Conservation (phyloP, 2,329 filamentous ascomycete species). For the Lizonia empirigonia region DNA sequence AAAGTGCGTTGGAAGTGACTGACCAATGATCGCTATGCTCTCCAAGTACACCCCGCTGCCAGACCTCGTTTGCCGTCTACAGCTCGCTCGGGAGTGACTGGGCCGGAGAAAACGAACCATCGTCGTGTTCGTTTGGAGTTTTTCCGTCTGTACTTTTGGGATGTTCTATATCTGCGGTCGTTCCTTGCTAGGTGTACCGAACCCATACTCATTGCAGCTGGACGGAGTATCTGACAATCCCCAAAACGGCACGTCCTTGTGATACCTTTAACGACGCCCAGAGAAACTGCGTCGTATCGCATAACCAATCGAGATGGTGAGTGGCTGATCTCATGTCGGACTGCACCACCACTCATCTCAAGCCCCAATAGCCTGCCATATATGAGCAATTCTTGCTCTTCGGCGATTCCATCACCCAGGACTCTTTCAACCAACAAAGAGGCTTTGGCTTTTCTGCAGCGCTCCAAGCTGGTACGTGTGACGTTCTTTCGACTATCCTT, state of each 20-base stretch:
- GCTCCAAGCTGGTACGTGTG: conserved; percentile 68
- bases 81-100: conserved; percentile 6
- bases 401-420: conserved; percentile 86
- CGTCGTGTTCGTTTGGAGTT: conserved; percentile 3
- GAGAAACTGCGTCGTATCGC: conserved; percentile 1
- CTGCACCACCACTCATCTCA: neutral
- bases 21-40: conserved; percentile 10
- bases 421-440: conserved; percentile 62
- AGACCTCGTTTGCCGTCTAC: conserved; percentile 9
- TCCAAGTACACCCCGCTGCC: conserved; percentile 13
- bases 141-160: neutral
- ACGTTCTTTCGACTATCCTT: neutral
- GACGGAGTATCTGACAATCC: conserved; percentile 2
- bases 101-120: conserved; percentile 2
- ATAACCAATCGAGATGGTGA: conserved; percentile 16
- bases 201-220: too few relatives aligned
- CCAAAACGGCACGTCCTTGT: conserved; percentile 12
- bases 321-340: conserved; percentile 1
- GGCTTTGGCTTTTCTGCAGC: conserved; percentile 78
- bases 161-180: neutral
- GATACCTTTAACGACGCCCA: conserved; percentile 19
- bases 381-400: conserved; percentile 70
- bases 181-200: too few relatives aligned
- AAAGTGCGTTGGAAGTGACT: conserved; percentile 1
- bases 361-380: conserved; percentile 28